phyloP scores from a whole-genome alignment of 2,329 filamentous ascomycete species.

The Aspergillus flavus region DNA sequence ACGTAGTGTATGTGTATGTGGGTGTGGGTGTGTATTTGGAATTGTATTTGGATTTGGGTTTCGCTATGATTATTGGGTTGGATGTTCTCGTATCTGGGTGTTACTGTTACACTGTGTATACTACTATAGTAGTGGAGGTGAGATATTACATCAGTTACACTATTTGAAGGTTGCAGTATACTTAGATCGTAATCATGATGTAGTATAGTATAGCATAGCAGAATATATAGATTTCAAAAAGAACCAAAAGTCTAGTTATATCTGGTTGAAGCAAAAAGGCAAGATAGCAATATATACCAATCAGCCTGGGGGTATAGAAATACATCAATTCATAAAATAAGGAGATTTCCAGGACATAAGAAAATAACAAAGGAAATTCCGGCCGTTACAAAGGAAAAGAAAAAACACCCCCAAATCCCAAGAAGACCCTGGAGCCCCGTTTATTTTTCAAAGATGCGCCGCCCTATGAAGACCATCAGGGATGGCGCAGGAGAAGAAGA shows the following conservation, averaged over 20 bases:
- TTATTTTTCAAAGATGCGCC: background rate
- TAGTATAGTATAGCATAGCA: too few relatives aligned
- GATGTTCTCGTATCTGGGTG: background rate
- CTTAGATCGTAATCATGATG: too few relatives aligned
- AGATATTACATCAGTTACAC: background rate
- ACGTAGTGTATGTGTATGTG: background rate
- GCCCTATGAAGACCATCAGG: background rate
- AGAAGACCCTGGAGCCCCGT: background rate
- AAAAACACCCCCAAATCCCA: background rate
- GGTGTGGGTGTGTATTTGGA: background rate
- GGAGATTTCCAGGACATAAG: background rate
- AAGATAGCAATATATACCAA: background rate
- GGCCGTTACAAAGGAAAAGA: background rate
- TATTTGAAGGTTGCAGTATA: too few relatives aligned
- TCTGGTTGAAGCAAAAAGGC: background rate
- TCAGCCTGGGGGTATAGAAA: background rate
- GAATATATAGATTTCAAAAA: background rate
- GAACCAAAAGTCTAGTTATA: background rate
- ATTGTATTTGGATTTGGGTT: background rate
- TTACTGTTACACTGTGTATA: background rate
- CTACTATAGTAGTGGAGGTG: too few relatives aligned
- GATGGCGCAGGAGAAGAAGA: background rate
- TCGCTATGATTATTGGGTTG: background rate
- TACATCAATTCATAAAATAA: slow-evolving; percentile 2
- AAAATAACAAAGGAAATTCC: background rate